phyloP scores from a whole-genome alignment of 148 eudicot species.

The Heliosperma pusillum region DNA sequence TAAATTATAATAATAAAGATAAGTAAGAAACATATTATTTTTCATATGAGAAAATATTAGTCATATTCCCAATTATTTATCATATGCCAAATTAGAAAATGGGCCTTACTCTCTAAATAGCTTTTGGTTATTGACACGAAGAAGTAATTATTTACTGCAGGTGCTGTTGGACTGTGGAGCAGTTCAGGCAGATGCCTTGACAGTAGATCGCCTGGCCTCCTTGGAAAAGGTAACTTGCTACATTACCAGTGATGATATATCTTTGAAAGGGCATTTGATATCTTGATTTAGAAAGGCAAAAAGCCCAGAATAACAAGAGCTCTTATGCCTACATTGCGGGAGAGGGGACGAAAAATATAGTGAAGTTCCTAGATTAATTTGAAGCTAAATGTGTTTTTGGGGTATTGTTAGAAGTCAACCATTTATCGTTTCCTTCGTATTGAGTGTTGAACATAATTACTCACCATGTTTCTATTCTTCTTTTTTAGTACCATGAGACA shows the following conservation, averaged over 20 bases:
- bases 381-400: background rate
- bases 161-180: constrained; percentile 98
- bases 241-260: background rate
- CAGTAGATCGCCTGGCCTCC: constrained; percentile 97
- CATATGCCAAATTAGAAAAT: background rate
- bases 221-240: constrained; percentile 70
- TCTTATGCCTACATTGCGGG: background rate
- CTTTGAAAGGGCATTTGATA: constrained; percentile 4
- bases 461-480: constrained; percentile 19
- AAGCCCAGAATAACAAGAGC: background rate
- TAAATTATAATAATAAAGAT: no score
- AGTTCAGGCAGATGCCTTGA: constrained; percentile 98
- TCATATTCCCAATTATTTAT: background rate
- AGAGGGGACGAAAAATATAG: background rate
- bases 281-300: background rate
- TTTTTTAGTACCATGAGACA: constrained; percentile 79
- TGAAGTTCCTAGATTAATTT: background rate
- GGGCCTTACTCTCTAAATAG: background rate
- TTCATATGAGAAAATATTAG: background rate
- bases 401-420: background rate
- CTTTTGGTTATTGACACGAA: background rate
- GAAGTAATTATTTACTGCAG: constrained; percentile 34
- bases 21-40: background rate
- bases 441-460: constrained; percentile 5
- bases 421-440: background rate